These are phyloP conservation scores for Carex parvula DNA, from an alignment of 176 grass and related monocot species.

Conservation along the genomic window DNA sequence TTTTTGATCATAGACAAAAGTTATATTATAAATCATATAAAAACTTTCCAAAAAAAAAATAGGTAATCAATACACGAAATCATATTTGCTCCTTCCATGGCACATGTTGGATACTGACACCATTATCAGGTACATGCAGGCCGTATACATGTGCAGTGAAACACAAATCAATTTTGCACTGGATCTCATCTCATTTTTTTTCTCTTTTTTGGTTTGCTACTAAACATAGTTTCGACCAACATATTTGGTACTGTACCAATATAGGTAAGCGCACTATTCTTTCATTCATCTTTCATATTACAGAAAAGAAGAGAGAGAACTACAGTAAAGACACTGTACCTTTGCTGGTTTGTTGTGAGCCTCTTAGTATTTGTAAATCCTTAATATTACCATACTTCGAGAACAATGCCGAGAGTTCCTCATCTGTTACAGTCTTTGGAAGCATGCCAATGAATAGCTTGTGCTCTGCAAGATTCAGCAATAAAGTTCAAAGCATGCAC, in stretches of 20 bases:
- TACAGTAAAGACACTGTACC: conserved; percentile 37
- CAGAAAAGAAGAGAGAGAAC: background rate
- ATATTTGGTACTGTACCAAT: background rate
- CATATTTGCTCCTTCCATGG: background rate
- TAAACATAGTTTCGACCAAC: background rate
- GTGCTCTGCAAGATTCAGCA: conserved; percentile 51
- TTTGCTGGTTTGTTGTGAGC: conserved; percentile 97
- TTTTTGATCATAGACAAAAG: conserved; percentile 34
- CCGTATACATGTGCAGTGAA: background rate
- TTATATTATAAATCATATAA: conserved; percentile 21
- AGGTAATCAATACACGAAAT: background rate
- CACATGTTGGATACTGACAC: background rate
- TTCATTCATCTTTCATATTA: background rate
- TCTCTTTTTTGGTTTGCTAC: background rate
- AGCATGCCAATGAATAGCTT: conserved; percentile 99
- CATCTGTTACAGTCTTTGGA: conserved; percentile 82
- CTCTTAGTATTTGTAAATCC: conserved; percentile 94
- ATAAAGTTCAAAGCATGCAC: background rate
- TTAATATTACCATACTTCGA: conserved; percentile 87
- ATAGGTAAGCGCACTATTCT: background rate
- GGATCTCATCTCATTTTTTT: background rate
- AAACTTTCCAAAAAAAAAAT: conserved; percentile 7
- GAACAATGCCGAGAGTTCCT: conserved; percentile 70
- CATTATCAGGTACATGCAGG: background rate
- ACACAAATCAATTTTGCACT: background rate